Conservation (phyloP, 23 red algal genomes). For the Pyropia yezoensis region DNA sequence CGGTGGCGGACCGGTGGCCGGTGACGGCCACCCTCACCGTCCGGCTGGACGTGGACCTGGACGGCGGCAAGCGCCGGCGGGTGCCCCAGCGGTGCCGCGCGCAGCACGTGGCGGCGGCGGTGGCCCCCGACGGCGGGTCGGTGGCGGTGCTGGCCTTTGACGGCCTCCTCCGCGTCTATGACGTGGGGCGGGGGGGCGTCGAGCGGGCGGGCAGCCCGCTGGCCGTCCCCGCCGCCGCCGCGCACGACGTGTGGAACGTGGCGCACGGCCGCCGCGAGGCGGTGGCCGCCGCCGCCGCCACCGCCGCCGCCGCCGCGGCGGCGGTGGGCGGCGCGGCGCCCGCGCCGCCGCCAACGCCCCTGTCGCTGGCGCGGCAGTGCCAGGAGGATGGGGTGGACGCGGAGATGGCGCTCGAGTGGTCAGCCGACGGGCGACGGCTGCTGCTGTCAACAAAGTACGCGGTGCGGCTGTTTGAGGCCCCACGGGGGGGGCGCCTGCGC, state of each 20-base stretch:
- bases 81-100: slow-evolving; percentile 16
- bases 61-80: not conserved
- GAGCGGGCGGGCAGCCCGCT: not conserved
- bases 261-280: not conserved
- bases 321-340: not conserved
- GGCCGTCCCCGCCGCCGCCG: slow-evolving; percentile 1
- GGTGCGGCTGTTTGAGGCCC: slow-evolving; percentile 14
- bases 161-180: slow-evolving; percentile 11
- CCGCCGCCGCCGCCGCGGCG: not conserved
- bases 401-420: slow-evolving; percentile 5
- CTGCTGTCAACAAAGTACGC: slow-evolving; percentile 1
- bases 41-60: no score
- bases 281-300: not conserved
- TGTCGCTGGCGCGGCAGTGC: slow-evolving; percentile 3
- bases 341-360: not conserved
- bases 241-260: slow-evolving; percentile 18
- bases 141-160: slow-evolving; percentile 36
- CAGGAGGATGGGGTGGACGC: slow-evolving; percentile 29
- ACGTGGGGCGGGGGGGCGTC: not conserved
- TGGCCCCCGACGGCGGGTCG: slow-evolving; percentile 3
- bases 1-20: no score
- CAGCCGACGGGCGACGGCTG: not conserved
- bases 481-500: not conserved
- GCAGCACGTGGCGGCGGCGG: slow-evolving; percentile 20
- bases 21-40: no score